Conservation (phyloP, 1,139 yeast species). For the Candida sp. region DNA sequence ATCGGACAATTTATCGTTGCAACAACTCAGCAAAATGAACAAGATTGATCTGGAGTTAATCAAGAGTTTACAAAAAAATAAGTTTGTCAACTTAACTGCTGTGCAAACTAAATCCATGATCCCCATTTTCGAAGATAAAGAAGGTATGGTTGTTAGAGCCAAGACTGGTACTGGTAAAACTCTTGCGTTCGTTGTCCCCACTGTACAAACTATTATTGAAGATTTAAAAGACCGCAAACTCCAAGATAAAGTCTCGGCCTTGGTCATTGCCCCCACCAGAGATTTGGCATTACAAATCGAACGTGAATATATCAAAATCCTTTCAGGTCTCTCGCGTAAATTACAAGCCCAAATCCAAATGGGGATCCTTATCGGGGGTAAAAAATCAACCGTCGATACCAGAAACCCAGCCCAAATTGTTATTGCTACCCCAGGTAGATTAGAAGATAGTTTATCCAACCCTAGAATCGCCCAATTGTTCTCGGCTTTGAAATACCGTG, state of each 20-base stretch:
- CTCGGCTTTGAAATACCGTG: constrained; percentile 54
- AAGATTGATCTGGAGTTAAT: constrained; percentile 2
- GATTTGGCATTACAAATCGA: constrained; percentile 87
- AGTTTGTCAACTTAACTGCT: constrained; percentile 57
- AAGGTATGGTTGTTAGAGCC: constrained; percentile 81
- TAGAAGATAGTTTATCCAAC: constrained; percentile 56
- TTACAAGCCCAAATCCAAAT: constrained; percentile 14
- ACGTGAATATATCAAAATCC: constrained; percentile 55
- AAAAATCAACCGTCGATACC: constrained; percentile 16
- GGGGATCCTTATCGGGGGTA: constrained; percentile 39
- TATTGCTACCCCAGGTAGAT: constrained; percentile 91
- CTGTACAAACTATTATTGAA: constrained; percentile 48
- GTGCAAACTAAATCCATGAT: constrained; percentile 74
- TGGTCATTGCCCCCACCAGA: constrained; percentile 87
- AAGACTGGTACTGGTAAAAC: constrained; percentile 98
- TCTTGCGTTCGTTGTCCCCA: constrained; percentile 80
- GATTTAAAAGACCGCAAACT: constrained; percentile 30
- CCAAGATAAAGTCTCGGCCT: constrained; percentile 44
- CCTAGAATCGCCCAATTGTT: constrained; percentile 46
- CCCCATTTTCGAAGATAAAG: constrained; percentile 56
- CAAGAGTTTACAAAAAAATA: constrained; percentile 26
- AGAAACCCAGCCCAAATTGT: constrained; percentile 45
- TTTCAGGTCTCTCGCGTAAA: constrained; percentile 13
- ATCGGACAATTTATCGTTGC: not conserved
- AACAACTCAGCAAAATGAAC: not conserved